These are phyloP conservation scores for Rheum nobile DNA, from an alignment of 148 eudicot genomes.

Conservation along the genomic window DNA sequence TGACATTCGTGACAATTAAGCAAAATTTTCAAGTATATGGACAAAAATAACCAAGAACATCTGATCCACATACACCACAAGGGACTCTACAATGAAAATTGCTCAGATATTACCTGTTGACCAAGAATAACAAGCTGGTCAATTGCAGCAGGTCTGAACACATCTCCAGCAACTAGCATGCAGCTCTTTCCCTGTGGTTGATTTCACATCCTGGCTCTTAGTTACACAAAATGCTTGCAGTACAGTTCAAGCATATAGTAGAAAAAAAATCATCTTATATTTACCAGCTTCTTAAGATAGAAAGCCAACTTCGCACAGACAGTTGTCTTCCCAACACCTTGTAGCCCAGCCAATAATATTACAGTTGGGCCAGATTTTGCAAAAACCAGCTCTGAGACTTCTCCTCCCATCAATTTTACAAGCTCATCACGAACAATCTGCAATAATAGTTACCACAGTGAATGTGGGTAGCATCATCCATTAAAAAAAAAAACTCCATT, in stretches of 20 bases:
- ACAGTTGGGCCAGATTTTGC: slow-evolving; percentile 84
- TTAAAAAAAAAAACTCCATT: background rate
- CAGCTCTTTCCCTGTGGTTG: slow-evolving; percentile 78
- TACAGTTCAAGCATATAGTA: background rate
- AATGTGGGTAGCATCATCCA: background rate
- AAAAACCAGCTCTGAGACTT: slow-evolving; percentile 80
- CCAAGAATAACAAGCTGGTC: slow-evolving; percentile 92
- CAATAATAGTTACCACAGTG: slow-evolving; percentile 12
- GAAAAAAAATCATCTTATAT: background rate
- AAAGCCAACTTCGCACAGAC: slow-evolving; percentile 87
- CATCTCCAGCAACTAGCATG: slow-evolving; percentile 98
- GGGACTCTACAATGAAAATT: background rate
- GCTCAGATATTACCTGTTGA: slow-evolving; percentile 43
- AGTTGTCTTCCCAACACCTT: slow-evolving; percentile 99
- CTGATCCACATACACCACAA: background rate
- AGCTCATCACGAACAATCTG: slow-evolving; percentile 95
- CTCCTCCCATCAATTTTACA: slow-evolving; percentile 89
- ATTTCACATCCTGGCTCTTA: background rate
- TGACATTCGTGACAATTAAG: background rate
- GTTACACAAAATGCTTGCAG: background rate
- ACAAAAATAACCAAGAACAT: slow-evolving; percentile 26
- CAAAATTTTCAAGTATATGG: background rate
- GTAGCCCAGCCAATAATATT: slow-evolving; percentile 86
- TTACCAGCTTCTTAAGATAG: slow-evolving; percentile 89
- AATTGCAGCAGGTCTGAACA: slow-evolving; percentile 97